Evolutionary conservation across 805 yeast species (phyloP), one percentile per base, ranked within the genome.

Genomic region (Saccharomycopsis vini): DNA sequence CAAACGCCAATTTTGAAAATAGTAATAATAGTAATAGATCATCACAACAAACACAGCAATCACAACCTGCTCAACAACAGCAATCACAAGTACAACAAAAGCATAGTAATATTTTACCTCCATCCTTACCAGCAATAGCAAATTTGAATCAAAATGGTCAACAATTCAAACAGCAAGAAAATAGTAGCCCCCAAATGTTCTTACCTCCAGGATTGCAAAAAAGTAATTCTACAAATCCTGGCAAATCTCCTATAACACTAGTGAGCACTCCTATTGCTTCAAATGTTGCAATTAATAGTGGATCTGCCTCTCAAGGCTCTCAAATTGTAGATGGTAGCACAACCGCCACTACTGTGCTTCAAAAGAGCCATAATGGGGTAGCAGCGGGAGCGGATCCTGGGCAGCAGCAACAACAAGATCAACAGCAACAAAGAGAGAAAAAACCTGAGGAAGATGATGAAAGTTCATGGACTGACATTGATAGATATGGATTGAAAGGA

Each of bases 401-500:
- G 28, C 10, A 30, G 7, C 33, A 10, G 5, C 41, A 32, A 26
- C 21, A 9, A 34, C 40, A 35, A 19, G 29, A 28, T 13, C n/a
- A 13, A 9, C 36, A 36, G 21, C 39, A 39, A n/a, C 46, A 36
- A 16, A 20, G 10, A 34, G 36, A 40, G 33, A 36, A 36, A 39
- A 18, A 16, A 3, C 16, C 30, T 13, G 19, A 43, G 5, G 44
- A 43, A 15, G 53, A 48, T 15, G 49, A 49, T 26, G 56, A 59
- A 18, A 53, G 49, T 5, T 54, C 54, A 18, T 40, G 54, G 38
- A 56, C 59, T 4, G 81, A 75, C 23, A 68, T 76, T 63, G 81
- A 74, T 44, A 71, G 66, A 54, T 86, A 69, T 59, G 95, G 95
- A 1, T 60, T 87, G 44, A 69, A 71, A 44, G 89, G 88, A 0